Percentiles rank a stretch among this genome's conserved stretches.
Conservation (phyloP, 148 eudicot species). For the Rhododendron griersonianum region DNA sequence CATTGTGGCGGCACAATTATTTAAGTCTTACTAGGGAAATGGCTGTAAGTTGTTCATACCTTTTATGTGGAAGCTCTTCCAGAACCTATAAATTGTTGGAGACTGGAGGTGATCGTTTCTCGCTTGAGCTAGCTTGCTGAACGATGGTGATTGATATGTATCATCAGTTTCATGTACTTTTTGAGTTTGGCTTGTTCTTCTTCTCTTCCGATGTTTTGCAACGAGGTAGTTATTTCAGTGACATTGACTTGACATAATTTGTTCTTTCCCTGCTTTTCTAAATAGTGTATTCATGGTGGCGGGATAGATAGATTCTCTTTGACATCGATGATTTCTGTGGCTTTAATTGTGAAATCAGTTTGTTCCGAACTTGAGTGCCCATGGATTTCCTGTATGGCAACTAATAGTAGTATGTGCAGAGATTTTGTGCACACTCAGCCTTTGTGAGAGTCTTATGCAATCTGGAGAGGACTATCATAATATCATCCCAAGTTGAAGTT, state of each 20-base stretch:
- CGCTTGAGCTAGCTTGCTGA: background rate
- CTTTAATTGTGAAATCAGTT: background rate
- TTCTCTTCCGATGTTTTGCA: background rate
- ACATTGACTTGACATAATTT: background rate
- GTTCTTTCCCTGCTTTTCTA: background rate
- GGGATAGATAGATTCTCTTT: background rate
- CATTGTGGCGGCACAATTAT: background rate
- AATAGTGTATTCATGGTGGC: background rate
- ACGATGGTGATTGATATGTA: background rate
- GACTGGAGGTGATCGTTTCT: background rate
- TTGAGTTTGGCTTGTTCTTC: background rate
- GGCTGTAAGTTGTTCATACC: background rate
- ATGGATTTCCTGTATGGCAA: background rate
- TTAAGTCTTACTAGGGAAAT: background rate
- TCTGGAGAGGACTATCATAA: no score
- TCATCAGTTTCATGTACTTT: background rate
- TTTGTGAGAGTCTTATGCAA: no score
- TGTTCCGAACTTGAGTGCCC: background rate
- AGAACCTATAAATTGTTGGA: background rate
- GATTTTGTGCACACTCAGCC: background rate
- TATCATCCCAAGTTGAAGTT: no score
- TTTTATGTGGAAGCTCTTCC: background rate
- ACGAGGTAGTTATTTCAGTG: background rate
- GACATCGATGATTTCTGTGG: background rate
- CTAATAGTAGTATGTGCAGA: no score